Conservation (phyloP, 306 rosid species). For the Echinosophora koreensis region DNA sequence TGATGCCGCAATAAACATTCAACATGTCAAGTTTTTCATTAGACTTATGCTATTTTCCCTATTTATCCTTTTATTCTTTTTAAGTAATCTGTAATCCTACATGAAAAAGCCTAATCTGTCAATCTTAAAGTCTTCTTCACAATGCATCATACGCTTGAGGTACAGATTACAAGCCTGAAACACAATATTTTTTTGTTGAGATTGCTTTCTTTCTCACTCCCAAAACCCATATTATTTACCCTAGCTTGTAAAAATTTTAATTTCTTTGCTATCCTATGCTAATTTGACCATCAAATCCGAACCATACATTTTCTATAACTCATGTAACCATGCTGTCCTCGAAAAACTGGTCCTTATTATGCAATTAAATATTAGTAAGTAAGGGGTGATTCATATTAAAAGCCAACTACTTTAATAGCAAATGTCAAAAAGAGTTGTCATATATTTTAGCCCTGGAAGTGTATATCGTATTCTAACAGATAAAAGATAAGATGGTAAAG, state of each 20-base stretch:
- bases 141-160: neutral
- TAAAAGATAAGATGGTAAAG: neutral
- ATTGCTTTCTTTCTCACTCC: neutral
- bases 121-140: neutral
- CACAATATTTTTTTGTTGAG: neutral
- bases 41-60: neutral
- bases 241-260: neutral
- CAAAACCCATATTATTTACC: neutral
- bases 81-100: neutral
- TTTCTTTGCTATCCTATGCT: neutral
- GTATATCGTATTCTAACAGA: neutral
- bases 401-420: neutral
- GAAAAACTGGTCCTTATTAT: neutral
- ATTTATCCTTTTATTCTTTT: neutral
- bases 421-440: neutral
- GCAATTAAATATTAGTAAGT: neutral
- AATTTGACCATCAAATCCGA: slow-evolving; percentile 7
- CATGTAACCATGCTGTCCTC: neutral
- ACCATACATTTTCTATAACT: neutral
- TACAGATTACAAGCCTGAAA: neutral
- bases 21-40: neutral
- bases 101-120: neutral
- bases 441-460: neutral
- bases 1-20: neutral
- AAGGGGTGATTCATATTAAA: neutral